Evolutionary conservation across 2,329 filamentous ascomycete genomes (phyloP).

Genomic region (Pseudogymnoascus sp.): DNA sequence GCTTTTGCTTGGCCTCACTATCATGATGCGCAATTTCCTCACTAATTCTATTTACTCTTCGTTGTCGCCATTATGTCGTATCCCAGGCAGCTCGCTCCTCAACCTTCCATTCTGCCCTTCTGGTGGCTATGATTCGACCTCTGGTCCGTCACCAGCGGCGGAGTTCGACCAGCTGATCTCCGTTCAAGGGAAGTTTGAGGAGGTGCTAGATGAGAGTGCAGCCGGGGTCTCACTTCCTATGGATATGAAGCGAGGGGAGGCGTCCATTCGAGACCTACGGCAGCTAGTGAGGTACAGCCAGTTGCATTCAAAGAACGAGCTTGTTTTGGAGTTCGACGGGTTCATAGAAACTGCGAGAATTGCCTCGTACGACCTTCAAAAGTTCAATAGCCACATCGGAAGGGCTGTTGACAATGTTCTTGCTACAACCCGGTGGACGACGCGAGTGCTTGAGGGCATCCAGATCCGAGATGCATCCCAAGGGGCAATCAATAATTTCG

Average conservation of each 20-base stretch:
- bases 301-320: slow-evolving; percentile 58
- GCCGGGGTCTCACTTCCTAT: slow-evolving; percentile 61
- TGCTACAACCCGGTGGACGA: slow-evolving; percentile 68
- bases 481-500: slow-evolving; percentile 33
- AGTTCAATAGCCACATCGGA: slow-evolving; percentile 71
- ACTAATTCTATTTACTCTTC: slow-evolving; percentile 54
- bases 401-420: slow-evolving; percentile 68
- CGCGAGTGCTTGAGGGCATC: slow-evolving; percentile 37
- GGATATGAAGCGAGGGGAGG: slow-evolving; percentile 73
- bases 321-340: slow-evolving; percentile 67
- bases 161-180: slow-evolving; percentile 71
- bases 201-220: slow-evolving; percentile 61
- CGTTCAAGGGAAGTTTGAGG: slow-evolving; percentile 69
- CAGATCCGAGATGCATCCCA: slow-evolving; percentile 22
- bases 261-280: slow-evolving; percentile 66
- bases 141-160: slow-evolving; percentile 23
- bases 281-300: slow-evolving; percentile 65
- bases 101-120: slow-evolving; percentile 57
- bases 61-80: slow-evolving; percentile 60
- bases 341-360: slow-evolving; percentile 64
- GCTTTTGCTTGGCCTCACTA: slow-evolving; percentile 50
- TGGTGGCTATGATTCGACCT: slow-evolving; percentile 19
- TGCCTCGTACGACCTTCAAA: slow-evolving; percentile 59
- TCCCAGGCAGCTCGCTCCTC: slow-evolving; percentile 58
- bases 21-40: slow-evolving; percentile 55